phyloP scores from a whole-genome alignment of 2,329 filamentous ascomycete species.

The Xylariales sp. region DNA sequence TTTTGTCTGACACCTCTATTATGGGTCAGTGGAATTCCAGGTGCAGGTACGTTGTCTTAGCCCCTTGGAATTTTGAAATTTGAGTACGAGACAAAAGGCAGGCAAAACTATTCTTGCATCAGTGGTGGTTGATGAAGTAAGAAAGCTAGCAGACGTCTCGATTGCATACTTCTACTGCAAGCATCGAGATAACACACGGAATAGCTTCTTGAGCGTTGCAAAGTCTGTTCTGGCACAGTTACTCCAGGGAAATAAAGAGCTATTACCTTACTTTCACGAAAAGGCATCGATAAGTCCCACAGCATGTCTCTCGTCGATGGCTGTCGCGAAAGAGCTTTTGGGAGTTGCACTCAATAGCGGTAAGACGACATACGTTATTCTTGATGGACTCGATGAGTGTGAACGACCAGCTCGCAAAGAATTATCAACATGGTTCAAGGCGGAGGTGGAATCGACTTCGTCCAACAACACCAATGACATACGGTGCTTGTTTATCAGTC shows the following conservation, averaged over 20 bases:
- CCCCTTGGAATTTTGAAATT: no score
- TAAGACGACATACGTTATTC: conserved; percentile 26
- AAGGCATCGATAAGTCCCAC: background rate
- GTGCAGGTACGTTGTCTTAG: no score
- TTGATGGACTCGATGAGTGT: conserved; percentile 41
- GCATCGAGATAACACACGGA: background rate
- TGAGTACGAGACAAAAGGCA: no score
- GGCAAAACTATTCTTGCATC: background rate
- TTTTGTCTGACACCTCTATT: background rate
- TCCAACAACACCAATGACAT: conserved; percentile 11
- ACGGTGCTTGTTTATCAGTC: conserved; percentile 31
- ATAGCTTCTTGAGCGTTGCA: background rate
- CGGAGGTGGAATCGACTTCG: conserved; percentile 8
- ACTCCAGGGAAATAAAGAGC: background rate
- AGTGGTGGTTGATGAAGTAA: background rate
- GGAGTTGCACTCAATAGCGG: conserved; percentile 21
- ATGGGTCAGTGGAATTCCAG: background rate
- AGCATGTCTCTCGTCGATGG: background rate
- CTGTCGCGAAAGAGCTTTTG: conserved; percentile 23
- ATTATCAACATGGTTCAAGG: conserved; percentile 25
- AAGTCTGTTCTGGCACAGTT: background rate
- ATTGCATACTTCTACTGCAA: background rate
- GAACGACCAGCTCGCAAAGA: conserved; percentile 23
- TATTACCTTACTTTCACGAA: background rate
- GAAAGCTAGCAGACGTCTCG: background rate